Percentiles rank a stretch among this genome's conserved stretches.
Evolutionary conservation across 495 filamentous ascomycete genomes (phyloP).

Genomic region (Hypoxylon cercidicola): DNA sequence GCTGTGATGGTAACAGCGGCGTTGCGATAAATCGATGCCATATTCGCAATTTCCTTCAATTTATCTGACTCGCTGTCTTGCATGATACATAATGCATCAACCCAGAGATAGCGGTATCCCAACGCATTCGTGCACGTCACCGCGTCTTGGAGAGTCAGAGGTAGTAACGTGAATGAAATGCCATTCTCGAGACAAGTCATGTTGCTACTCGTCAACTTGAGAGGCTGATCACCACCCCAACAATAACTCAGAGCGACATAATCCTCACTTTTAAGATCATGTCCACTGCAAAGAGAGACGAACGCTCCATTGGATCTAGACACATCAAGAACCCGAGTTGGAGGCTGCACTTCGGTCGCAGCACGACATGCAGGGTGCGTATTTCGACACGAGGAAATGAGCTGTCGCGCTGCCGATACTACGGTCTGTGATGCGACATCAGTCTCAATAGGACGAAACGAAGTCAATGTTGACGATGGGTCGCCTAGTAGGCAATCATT

Average conservation of each 20-base stretch:
- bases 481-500: background rate
- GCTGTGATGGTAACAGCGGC: constrained; percentile 28
- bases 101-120: constrained; percentile 45
- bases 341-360: background rate
- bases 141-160: constrained; percentile 38
- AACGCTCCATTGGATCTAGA: background rate
- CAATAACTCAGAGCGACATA: constrained; percentile 35
- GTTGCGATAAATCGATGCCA: constrained; percentile 37
- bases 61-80: constrained; percentile 38
- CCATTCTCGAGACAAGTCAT: background rate
- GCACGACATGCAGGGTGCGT: constrained; percentile 7
- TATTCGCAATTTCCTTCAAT: constrained; percentile 18
- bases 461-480: constrained; percentile 5
- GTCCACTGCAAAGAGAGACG: constrained; percentile 2
- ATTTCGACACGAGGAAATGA: constrained; percentile 2
- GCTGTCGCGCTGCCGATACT: background rate
- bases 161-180: background rate
- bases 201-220: constrained; percentile 13
- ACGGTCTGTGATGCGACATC: constrained; percentile 6
- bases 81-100: constrained; percentile 47
- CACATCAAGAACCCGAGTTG: constrained; percentile 4
- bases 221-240: constrained; percentile 30
- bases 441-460: constrained; percentile 7
- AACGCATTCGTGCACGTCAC: constrained; percentile 32
- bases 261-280: background rate